Conservation (phyloP, 257 asterid species). For the Ehretia macrophylla region DNA sequence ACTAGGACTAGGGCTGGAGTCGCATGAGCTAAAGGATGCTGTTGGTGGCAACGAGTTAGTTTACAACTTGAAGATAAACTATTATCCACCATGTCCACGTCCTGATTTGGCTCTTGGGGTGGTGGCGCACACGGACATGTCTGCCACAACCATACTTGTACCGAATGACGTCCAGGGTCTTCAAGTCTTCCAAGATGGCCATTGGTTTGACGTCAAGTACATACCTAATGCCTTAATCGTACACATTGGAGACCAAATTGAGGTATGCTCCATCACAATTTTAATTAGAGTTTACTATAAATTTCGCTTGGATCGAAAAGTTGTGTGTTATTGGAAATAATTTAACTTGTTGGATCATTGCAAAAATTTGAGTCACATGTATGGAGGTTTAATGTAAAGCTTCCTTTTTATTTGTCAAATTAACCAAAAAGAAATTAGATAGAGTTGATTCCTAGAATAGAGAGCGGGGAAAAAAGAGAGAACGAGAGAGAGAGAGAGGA, state of each 20-base stretch:
- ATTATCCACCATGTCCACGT: constrained; percentile 68
- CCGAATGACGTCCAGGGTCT: constrained; percentile 64
- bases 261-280: too few relatives aligned
- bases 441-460: too few relatives aligned
- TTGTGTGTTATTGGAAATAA: too few relatives aligned
- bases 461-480: too few relatives aligned
- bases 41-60: constrained; percentile 44
- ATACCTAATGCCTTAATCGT: constrained; percentile 53
- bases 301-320: too few relatives aligned
- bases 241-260: constrained; percentile 71
- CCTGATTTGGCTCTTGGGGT: constrained; percentile 74
- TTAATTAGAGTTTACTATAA: too few relatives aligned
- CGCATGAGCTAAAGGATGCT: constrained; percentile 33
- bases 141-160: constrained; percentile 45
- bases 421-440: too few relatives aligned
- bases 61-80: constrained; percentile 50
- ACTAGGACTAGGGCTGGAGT: constrained; percentile 45
- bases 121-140: constrained; percentile 73
- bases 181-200: constrained; percentile 45
- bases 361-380: too few relatives aligned
- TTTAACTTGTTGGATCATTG: too few relatives aligned
- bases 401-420: too few relatives aligned
- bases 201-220: constrained; percentile 57
- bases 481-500: too few relatives aligned
- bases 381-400: too few relatives aligned